A percentile compares a stretch with the other conserved stretches of the same genome.
These are phyloP conservation scores for Sedum album DNA, from an alignment of 164 flowering plant species.

Conservation along the genomic window DNA sequence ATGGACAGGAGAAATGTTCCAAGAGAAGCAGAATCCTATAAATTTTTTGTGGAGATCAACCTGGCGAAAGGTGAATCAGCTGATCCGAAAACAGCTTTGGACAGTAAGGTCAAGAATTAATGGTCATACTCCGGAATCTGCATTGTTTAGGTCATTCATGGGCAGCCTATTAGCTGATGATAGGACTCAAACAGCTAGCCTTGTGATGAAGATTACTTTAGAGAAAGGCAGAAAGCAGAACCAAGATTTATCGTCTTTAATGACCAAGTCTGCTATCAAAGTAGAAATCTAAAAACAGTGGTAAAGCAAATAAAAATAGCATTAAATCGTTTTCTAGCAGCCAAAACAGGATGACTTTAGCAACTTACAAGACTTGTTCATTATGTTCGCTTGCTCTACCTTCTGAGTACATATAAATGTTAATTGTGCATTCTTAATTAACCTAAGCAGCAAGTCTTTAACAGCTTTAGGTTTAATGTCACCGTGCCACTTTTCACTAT, in stretches of 20 bases:
- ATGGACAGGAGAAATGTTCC: slow-evolving; percentile 61
- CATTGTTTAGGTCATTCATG: slow-evolving; percentile 56
- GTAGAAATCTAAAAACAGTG: too few relatives aligned
- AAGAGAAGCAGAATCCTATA: slow-evolving; percentile 42
- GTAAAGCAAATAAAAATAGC: too few relatives aligned
- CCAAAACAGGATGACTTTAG: too few relatives aligned
- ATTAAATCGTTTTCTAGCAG: too few relatives aligned
- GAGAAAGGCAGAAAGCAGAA: slow-evolving; percentile 86
- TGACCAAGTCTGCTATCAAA: too few relatives aligned
- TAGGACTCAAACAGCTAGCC: slow-evolving; percentile 80
- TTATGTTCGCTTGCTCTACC: too few relatives aligned
- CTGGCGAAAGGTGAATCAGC: slow-evolving; percentile 75
- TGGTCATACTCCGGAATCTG: slow-evolving; percentile 58
- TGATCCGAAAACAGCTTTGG: slow-evolving; percentile 68
- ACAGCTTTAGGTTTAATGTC: neutral
- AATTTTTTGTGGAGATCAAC: slow-evolving; percentile 47
- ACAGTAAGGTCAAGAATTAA: slow-evolving; percentile 67
- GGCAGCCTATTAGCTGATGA: slow-evolving; percentile 63
- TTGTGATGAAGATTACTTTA: slow-evolving; percentile 81
- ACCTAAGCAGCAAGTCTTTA: neutral
- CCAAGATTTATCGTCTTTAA: too few relatives aligned
- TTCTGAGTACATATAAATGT: neutral
- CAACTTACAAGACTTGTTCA: too few relatives aligned
- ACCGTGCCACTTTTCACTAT: neutral
- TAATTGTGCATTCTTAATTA: neutral